phyloP scores from a whole-genome alignment of 2,329 filamentous ascomycete species.

The Cercospora nicotianae region DNA sequence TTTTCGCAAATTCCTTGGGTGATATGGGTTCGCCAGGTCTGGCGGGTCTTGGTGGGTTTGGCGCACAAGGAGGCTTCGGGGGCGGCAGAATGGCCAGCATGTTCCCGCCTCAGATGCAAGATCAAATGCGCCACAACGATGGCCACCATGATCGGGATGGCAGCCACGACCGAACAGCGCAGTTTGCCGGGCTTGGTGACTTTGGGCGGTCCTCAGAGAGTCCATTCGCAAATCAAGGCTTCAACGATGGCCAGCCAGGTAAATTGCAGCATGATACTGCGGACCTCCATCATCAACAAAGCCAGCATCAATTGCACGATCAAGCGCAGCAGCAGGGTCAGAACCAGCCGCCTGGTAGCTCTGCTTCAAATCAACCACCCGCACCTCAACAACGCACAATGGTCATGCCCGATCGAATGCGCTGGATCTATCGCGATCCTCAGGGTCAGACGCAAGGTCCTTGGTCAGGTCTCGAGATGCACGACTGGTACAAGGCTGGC shows the following conservation, averaged over 20 bases:
- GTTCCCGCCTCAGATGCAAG: conserved; percentile 86
- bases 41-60: conserved; percentile 68
- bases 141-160: conserved; percentile 54
- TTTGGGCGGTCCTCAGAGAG: conserved; percentile 55
- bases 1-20: conserved; percentile 70
- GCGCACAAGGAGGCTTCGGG: conserved; percentile 55
- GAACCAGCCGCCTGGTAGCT: conserved; percentile 43
- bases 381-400: conserved; percentile 75
- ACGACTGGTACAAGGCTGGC: conserved; percentile 98
- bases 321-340: conserved; percentile 18
- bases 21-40: conserved; percentile 76
- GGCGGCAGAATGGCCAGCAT: conserved; percentile 61
- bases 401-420: conserved; percentile 99
- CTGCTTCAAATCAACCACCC: conserved; percentile 67
- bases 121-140: conserved; percentile 69
- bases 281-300: conserved; percentile 25
- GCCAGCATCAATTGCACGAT: conserved; percentile 22
- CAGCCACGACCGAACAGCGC: conserved; percentile 45
- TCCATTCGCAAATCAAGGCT: conserved; percentile 46
- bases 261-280: conserved; percentile 23
- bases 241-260: conserved; percentile 21
- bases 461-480: conserved; percentile 97
- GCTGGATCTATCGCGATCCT: conserved; percentile 97
- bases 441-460: conserved; percentile 90
- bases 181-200: conserved; percentile 32